Evolutionary conservation across 1,139 yeast species (phyloP).

Genomic region (Scheffersomyces lignicola): DNA sequence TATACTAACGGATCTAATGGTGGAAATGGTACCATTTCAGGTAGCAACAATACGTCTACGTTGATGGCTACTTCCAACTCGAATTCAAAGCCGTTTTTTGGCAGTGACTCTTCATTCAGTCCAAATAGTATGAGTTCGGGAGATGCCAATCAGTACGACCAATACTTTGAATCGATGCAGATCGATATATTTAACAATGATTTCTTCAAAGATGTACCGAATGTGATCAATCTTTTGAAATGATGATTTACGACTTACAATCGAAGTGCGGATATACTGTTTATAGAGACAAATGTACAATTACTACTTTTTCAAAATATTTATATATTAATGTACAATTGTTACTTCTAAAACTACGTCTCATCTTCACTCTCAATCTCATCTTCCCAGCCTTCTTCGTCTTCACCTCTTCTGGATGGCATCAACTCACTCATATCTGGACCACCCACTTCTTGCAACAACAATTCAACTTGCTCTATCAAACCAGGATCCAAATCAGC

Average conservation of each 20-base stretch:
- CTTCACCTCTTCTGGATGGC: conserved; percentile 43
- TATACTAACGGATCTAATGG: not conserved
- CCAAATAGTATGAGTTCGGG: conserved; percentile 6
- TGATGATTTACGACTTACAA: not conserved
- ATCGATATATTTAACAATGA: conserved; percentile 32
- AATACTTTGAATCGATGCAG: conserved; percentile 30
- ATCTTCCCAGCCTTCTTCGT: conserved; percentile 47
- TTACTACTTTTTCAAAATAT: too few relatives aligned
- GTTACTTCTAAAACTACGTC: too few relatives aligned
- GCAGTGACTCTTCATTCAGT: conserved; percentile 4
- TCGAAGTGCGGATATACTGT: not conserved
- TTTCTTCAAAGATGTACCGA: conserved; percentile 28
- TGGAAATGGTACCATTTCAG: not conserved
- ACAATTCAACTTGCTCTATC: conserved; percentile 47
- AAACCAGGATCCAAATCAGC: conserved; percentile 59
- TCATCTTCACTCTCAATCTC: conserved; percentile 36
- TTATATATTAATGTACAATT: too few relatives aligned
- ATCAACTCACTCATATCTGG: conserved; percentile 48
- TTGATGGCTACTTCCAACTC: not conserved
- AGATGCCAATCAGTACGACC: conserved; percentile 18
- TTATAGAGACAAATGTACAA: conserved; percentile 2
- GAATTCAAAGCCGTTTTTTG: conserved; percentile 2
- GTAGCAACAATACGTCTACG: not conserved
- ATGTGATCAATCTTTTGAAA: conserved; percentile 19
- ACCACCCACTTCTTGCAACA: conserved; percentile 62